These are phyloP conservation scores for Typha latifolia DNA, from an alignment of 176 grass and related monocot genomes.

Conservation along the genomic window DNA sequence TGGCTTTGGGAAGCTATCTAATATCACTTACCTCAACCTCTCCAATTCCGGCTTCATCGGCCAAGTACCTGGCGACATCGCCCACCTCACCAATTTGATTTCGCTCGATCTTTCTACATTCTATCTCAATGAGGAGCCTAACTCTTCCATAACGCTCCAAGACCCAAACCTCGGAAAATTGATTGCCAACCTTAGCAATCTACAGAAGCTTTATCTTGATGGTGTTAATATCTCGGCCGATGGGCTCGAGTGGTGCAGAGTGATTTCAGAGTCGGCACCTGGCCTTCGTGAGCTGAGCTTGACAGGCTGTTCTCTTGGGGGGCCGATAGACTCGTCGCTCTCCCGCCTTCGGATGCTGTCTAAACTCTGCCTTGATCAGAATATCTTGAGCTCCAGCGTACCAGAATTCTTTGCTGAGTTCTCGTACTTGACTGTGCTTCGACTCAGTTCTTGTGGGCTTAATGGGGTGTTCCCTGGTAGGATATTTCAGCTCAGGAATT, in stretches of 20 bases:
- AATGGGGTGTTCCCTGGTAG: conserved; percentile 23
- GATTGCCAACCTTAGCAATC: conserved; percentile 27
- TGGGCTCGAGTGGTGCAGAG: conserved; percentile 24
- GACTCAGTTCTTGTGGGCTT: conserved; percentile 18
- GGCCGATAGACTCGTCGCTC: conserved; percentile 19
- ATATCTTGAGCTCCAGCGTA: conserved; percentile 15
- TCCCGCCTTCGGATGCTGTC: conserved; percentile 15
- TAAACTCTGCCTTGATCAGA: conserved; percentile 23
- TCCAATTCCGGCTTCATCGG: conserved; percentile 33
- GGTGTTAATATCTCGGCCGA: conserved; percentile 26
- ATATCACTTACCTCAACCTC: conserved; percentile 44
- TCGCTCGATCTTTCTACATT: conserved; percentile 40
- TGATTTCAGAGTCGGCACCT: conserved; percentile 21
- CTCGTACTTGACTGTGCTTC: conserved; percentile 24
- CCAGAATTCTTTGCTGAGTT: conserved; percentile 40
- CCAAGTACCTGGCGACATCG: conserved; percentile 26
- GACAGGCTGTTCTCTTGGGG: background rate
- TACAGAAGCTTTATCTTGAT: conserved; percentile 30
- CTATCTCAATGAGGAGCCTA: background rate
- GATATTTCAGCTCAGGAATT: conserved; percentile 25
- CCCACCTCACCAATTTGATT: conserved; percentile 23
- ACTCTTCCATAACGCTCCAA: conserved; percentile 3
- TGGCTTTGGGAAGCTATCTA: conserved; percentile 28
- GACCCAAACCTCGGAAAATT: conserved; percentile 22
- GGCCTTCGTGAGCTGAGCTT: conserved; percentile 28